A percentile compares a stretch with the other conserved stretches of the same genome.
phyloP scores from a whole-genome alignment of 164 flowering plant species.

The Kingdonia uniflora region DNA sequence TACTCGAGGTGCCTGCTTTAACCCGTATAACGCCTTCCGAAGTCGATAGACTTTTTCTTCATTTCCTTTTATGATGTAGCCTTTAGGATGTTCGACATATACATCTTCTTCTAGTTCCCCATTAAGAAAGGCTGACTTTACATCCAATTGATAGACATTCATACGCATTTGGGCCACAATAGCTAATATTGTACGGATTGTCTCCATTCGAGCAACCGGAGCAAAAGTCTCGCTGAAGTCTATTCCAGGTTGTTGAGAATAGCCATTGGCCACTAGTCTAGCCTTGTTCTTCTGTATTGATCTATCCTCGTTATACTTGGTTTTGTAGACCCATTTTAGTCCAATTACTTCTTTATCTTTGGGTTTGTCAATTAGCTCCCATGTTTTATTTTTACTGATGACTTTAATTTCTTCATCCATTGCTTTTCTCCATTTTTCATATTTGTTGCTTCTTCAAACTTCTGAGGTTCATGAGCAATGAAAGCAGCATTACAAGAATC shows the following conservation, averaged over 20 bases:
- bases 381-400: neutral
- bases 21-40: conserved; percentile 2
- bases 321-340: neutral
- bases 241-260: neutral
- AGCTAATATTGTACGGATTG: neutral
- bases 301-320: conserved; percentile 1
- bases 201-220: conserved; percentile 1
- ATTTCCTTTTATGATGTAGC: neutral
- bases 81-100: conserved; percentile 4
- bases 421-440: conserved; percentile 1
- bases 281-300: neutral
- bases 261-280: neutral
- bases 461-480: neutral
- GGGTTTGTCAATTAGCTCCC: neutral
- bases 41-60: conserved; percentile 5
- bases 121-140: neutral
- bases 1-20: conserved; percentile 6
- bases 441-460: neutral
- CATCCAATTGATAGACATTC: neutral
- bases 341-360: neutral
- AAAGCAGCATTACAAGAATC: conserved; percentile 2
- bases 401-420: conserved; percentile 2
- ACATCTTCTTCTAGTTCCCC: neutral
- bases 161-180: neutral
- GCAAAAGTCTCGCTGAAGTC: neutral